Base-by-base conservation (phyloP, 176 grass and related monocot species). In the Cenchrus americanus region DNA sequence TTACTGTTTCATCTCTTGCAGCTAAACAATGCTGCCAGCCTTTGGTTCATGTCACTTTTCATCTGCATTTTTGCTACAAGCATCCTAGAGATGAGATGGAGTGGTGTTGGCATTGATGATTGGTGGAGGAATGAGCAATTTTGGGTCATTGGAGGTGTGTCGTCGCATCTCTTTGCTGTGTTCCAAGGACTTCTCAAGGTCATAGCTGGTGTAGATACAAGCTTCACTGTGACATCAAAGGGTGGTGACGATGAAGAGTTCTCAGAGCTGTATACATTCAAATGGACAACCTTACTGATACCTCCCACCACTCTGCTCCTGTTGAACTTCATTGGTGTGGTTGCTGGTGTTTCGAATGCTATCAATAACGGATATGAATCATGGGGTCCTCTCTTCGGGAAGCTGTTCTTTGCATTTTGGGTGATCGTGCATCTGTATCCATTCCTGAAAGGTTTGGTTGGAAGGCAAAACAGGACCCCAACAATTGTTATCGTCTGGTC, bases 81-180 rank as follows among this genome's bases (percentile, higher is more conserved):
- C 76, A 93, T 93, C 24, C 88, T 93, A 43, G 91, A 93, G 83
- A 93, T 93, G 91, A 90, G 91, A 80, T 93, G 91, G 91, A 93
- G 91, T 76, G 91, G 91, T 62, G 83, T 90, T 8, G 91, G 85
- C 48, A 85, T 93, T 10, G 85, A 88, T 80, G 91, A 93, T 62
- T 93, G 91, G 91, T 93, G 91, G 91, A 90, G 91, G 58, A 93
- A 93, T 66, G 91, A 93, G 27, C 91, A 93, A 82, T 93, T 93
- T 83, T 93, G 91, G 91, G 91, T 93, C 47, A 90, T 93, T 80
- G 91, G 91, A 65, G 91, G 91, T 72, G 91, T 90, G 74, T 93
- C 91, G 15, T 66, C 91, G 1, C 91, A 93, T 71, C 88, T 93
- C 54, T 93, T 93, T 72, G 91, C 91, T 21, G 82, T 93, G 65